These are phyloP conservation scores for Suillus clintonianus DNA, from an alignment of 768 basidiomycete species.

Conservation along the genomic window DNA sequence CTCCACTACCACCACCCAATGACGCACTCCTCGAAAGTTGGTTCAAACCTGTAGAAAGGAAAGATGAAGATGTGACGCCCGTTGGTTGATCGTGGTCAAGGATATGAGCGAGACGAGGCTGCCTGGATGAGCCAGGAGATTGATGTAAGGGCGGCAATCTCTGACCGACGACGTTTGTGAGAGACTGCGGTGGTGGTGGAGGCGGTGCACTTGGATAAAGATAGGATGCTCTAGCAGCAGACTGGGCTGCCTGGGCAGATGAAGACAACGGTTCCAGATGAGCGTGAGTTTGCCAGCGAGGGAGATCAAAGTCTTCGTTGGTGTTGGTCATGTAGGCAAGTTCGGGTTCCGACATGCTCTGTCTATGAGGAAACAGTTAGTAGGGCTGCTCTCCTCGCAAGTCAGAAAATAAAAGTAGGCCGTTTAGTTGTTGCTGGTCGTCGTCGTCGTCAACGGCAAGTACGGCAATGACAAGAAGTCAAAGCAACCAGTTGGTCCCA, in stretches of 20 bases:
- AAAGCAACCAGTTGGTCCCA: constrained; percentile 14
- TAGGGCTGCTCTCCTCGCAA: constrained; percentile 2
- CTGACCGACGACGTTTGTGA: constrained; percentile 39
- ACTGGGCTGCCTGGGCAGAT: constrained; percentile 60
- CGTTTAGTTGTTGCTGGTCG: background rate
- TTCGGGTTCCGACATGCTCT: constrained; percentile 73
- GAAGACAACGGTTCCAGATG: constrained; percentile 51
- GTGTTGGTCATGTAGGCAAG: constrained; percentile 72
- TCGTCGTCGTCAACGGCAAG: constrained; percentile 17
- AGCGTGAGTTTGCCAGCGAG: constrained; percentile 54
- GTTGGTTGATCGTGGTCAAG: constrained; percentile 63
- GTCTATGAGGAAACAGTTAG: constrained; percentile 3
- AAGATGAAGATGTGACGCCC: constrained; percentile 45
- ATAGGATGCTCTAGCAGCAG: constrained; percentile 51
- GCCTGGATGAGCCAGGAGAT: constrained; percentile 45
- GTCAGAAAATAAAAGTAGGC: background rate
- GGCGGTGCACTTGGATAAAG: constrained; percentile 43
- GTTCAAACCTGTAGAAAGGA: constrained; percentile 51
- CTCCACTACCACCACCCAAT: constrained; percentile 46
- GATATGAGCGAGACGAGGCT: constrained; percentile 66
- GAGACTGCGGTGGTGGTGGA: constrained; percentile 48
- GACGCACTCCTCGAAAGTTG: constrained; percentile 71
- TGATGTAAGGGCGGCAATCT: constrained; percentile 56
- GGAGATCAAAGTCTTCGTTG: constrained; percentile 81
- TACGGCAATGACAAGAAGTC: constrained; percentile 16